Evolutionary conservation across 805 yeast species (phyloP), one percentile per base, ranked within the genome.

Genomic region (Yamadazyma scolyti): DNA sequence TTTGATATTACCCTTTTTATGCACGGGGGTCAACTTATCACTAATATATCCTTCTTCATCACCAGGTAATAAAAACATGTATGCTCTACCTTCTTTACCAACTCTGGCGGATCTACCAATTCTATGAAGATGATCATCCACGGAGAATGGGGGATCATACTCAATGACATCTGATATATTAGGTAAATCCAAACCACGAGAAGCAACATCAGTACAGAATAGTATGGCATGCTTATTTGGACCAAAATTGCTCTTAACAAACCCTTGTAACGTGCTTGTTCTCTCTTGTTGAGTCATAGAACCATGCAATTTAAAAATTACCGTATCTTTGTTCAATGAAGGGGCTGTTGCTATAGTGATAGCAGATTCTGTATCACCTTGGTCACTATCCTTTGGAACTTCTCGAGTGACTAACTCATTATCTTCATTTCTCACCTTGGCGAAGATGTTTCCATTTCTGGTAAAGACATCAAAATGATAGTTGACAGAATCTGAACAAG

Each of bases 91-190:
- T 23, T 65, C 58, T 26, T 78, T 73, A 41, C 98, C 98, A n/a
- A 94, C 95, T 63, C 99, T 79, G 6, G 99, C 99, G 9, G 97
- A 88, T 65, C 99, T 79, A 32, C 99, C 99, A 34, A 89, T 85
- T 58, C 99, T 74, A 58, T 93, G 99, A 36, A 93, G 65, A 68
- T 93, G 98, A 53, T 93, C 99, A 41, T 88, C 97, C 4, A 87
- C 69, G 1, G 93, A 74, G 50, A 90, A 89, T 4, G 98, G 96
- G 2, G 99, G 96, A 53, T 93, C 99, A 47, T 79, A 82, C 56
- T 93, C 98, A 12, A 93, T 69, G 19, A 93, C 96, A 28, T 81
- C 76, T 26, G 93, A 75, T 36, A 93, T 86, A 30, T 77, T 72
- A 2, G 96, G 95, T 34, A 93, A 64, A 67, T 93, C 99, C 40